These are phyloP conservation scores for Beauveria asiatica DNA, from an alignment of 2,329 filamentous ascomycete species.

Conservation along the genomic window DNA sequence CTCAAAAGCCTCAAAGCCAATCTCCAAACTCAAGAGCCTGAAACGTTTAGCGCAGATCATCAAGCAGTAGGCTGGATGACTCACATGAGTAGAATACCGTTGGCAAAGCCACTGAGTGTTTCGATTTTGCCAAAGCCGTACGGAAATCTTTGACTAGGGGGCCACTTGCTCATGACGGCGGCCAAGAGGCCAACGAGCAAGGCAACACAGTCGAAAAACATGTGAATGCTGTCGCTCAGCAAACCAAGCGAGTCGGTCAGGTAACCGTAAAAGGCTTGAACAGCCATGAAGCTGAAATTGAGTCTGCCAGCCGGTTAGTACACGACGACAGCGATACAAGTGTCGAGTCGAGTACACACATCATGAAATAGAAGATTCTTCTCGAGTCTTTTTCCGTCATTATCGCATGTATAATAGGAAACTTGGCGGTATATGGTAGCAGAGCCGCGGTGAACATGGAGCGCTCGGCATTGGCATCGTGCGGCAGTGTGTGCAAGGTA, in stretches of 20 bases:
- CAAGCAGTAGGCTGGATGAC: slow-evolving; percentile 19
- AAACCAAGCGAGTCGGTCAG: slow-evolving; percentile 87
- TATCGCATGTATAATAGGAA: slow-evolving; percentile 77
- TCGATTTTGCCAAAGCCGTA: slow-evolving; percentile 97
- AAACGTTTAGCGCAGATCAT: not conserved
- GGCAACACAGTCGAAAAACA: slow-evolving; percentile 97
- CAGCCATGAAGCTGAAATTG: slow-evolving; percentile 89
- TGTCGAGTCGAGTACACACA: slow-evolving; percentile 37
- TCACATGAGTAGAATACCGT: slow-evolving; percentile 87
- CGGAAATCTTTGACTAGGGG: slow-evolving; percentile 77
- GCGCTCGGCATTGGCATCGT: slow-evolving; percentile 37
- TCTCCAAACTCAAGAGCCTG: slow-evolving; percentile 88
- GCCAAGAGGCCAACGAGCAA: slow-evolving; percentile 84
- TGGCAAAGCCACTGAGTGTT: slow-evolving; percentile 90
- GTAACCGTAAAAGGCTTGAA: slow-evolving; percentile 92
- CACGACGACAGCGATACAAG: slow-evolving; percentile 10
- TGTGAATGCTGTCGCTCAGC: slow-evolving; percentile 96
- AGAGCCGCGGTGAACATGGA: slow-evolving; percentile 67
- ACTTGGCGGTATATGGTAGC: slow-evolving; percentile 58
- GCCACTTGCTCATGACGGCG: slow-evolving; percentile 94
- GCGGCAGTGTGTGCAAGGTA: slow-evolving; percentile 16
- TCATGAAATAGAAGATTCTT: slow-evolving; percentile 95
- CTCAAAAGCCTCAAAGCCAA: slow-evolving; percentile 89
- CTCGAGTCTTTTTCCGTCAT: slow-evolving; percentile 86
- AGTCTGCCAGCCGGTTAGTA: slow-evolving; percentile 44